Base-by-base conservation (phyloP, 495 filamentous ascomycete species). In the Tuber brumale region DNA sequence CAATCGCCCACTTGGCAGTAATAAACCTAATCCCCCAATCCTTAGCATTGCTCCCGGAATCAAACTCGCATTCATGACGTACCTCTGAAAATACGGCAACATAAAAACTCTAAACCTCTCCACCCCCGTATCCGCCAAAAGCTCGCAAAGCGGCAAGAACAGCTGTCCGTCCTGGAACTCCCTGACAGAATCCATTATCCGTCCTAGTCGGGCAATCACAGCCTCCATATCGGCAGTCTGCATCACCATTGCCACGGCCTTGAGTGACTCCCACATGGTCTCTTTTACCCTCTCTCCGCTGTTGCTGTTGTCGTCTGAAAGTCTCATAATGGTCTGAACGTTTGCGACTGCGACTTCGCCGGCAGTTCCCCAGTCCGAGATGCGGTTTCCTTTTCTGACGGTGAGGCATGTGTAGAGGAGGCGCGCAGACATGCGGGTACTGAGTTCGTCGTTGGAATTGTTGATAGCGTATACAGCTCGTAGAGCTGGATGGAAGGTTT, bases 111-210 rank as follows among this genome's bases (percentile, higher is more conserved):
- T 86, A 82, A 98, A 99, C 66, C 93, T 87, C 73, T 95, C 91
- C 16, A 87, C 81, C 69, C 92, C 90, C 74, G 94, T 85, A 61
- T 92, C 88, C 0, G 91, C 89, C 77, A 94, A 90, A 45, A 92
- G 91, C 21, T 90, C 90, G 83, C 92, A 97, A 81, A 97, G 97
- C 8, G 89, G 86, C 70, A 97, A 85, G 83, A 98, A 98, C 85
- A 82, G 45, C 16, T 16, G 39, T 7, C 77, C 81, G 16, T 27
- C 71, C 23, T 78, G 80, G 31, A 81, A 80, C n/a, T 73, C 77
- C 42, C 73, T 82, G 37, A 45, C 78, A 21, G 74, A 71, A 45
- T 83, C 81, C 43, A 77, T 72, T 39, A 81, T 72, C 42, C 76
- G 81, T 42, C 74, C 77, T 19, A 76, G 76, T 27, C 71, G 82